phyloP scores from a whole-genome alignment of 2,329 filamentous ascomycete species.

The Aspergillus sojae region DNA sequence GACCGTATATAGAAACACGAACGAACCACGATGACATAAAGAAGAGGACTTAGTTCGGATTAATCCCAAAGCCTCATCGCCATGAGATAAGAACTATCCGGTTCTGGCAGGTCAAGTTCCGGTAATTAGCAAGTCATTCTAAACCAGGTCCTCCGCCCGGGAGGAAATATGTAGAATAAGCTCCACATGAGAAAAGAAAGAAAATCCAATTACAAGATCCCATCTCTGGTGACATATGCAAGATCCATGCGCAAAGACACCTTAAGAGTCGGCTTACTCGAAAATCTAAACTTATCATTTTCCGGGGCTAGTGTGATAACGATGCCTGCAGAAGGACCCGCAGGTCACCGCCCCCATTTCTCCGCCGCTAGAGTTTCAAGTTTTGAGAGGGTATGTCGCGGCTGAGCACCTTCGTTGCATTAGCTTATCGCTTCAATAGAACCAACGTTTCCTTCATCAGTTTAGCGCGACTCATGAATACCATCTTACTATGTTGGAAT shows the following conservation, averaged over 20 bases:
- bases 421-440: background rate
- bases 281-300: background rate
- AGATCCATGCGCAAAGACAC: background rate
- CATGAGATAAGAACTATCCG: background rate
- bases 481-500: background rate
- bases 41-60: background rate
- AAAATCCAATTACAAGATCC: background rate
- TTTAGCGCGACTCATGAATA: background rate
- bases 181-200: background rate
- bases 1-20: background rate
- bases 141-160: background rate
- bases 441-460: background rate
- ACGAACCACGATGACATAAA: background rate
- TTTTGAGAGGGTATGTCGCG: background rate
- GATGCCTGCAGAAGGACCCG: background rate
- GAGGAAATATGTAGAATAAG: background rate
- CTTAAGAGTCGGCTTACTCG: background rate
- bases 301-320: background rate
- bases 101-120: background rate
- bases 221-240: background rate
- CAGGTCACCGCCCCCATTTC: background rate
- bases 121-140: background rate
- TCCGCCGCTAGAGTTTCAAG: background rate
- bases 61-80: background rate
- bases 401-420: background rate